phyloP scores from a whole-genome alignment of 768 basidiomycete species.

The Podaxis sp. region DNA sequence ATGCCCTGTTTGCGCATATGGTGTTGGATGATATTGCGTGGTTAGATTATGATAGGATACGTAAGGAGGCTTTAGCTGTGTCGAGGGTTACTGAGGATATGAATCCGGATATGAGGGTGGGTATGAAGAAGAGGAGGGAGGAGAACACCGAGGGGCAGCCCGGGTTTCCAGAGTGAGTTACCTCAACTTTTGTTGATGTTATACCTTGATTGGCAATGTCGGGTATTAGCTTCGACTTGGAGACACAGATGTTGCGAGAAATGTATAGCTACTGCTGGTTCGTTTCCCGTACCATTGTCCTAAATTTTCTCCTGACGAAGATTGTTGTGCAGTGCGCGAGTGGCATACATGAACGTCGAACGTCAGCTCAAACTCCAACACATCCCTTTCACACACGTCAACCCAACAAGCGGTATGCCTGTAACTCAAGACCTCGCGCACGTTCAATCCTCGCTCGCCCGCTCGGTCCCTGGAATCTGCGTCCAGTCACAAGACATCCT shows the following conservation, averaged over 20 bases:
- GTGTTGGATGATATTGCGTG: conserved; percentile 78
- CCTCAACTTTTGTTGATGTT: not conserved
- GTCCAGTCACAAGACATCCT: conserved; percentile 82
- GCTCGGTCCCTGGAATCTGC: conserved; percentile 79
- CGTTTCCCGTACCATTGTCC: conserved; percentile 13
- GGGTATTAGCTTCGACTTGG: conserved; percentile 61
- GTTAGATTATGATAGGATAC: conserved; percentile 73
- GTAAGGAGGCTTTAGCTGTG: conserved; percentile 36
- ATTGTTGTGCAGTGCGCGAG: conserved; percentile 63
- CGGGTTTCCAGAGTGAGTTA: conserved; percentile 22
- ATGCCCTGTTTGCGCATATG: conserved; percentile 58
- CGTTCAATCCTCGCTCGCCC: conserved; percentile 71
- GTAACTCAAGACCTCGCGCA: conserved; percentile 48
- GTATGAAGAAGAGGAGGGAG: conserved; percentile 27
- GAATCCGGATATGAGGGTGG: conserved; percentile 12
- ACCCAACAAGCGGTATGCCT: conserved; percentile 46
- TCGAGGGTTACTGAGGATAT: conserved; percentile 8
- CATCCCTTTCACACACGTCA: conserved; percentile 78
- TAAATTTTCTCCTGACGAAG: not conserved
- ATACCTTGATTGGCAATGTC: not conserved
- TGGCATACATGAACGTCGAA: conserved; percentile 88
- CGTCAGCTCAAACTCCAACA: conserved; percentile 79
- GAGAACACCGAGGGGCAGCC: conserved; percentile 13
- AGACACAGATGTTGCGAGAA: conserved; percentile 71
- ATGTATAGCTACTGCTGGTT: conserved; percentile 89